Evolutionary conservation across 2,329 filamentous ascomycete genomes (phyloP).

Genomic region (Tolypocladium ophioglossoides): DNA sequence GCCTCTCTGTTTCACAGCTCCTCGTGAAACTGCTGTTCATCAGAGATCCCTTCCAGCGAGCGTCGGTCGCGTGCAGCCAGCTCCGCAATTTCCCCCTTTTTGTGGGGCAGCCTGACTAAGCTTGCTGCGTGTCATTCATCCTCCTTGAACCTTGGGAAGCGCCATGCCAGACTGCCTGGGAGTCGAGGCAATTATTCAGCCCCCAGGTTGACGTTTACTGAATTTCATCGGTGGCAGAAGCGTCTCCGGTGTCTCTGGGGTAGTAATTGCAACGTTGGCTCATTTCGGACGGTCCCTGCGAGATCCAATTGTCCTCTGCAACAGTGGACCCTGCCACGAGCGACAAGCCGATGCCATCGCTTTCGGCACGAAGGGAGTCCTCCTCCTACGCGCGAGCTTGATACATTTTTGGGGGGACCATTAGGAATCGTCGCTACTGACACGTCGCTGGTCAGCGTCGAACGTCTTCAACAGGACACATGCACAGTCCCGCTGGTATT

Average conservation of each 20-base stretch:
- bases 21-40: neutral
- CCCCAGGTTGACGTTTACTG: neutral
- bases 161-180: neutral
- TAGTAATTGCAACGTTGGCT: neutral
- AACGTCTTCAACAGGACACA: neutral
- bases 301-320: neutral
- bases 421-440: neutral
- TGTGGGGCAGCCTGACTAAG: neutral
- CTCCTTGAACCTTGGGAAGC: neutral
- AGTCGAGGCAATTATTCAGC: neutral
- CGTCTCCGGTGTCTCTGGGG: too few relatives aligned
- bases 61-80: neutral
- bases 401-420: neutral
- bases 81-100: neutral
- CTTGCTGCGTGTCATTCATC: neutral
- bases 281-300: neutral
- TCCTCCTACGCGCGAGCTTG: neutral
- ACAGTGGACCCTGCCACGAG: neutral
- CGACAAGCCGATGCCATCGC: neutral
- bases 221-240: too few relatives aligned
- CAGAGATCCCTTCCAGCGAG: too few relatives aligned
- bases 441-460: neutral
- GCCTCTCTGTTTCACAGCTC: neutral
- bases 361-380: neutral
- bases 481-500: too few relatives aligned